Evolutionary conservation across 805 yeast genomes (phyloP), one percentile per base, ranked within the genome.

Genomic region (Spathaspora boniae): DNA sequence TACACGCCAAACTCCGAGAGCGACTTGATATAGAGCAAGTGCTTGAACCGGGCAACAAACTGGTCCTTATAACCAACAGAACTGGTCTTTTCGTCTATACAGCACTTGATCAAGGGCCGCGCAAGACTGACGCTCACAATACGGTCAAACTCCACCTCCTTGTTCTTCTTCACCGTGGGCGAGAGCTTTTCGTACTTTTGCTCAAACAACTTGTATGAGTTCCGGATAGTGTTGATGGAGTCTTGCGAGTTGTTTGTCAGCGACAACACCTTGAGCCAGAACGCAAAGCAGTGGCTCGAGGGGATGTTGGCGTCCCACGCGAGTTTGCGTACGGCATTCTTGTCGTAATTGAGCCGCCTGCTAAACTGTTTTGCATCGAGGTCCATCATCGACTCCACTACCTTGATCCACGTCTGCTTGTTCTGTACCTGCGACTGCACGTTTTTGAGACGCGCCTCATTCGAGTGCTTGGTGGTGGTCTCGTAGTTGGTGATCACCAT

Each of bases 401-500:
- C 50, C 21, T 45, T 45, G 5, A 44, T 36, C 68, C 68, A 62
- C 9, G 40, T 41, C 31, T 55, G 58, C 29, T 56, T 62, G 40
- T 48, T 53, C 6, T 37, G 31, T 8, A 33, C 16, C 8, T 40
- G 16, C 8, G 42, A 31, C 31, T 42, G 46, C 16, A 38, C 44
- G 40, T 48, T 41, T 28, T 43, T 50, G 21, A 44, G 47, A 18
- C 60, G 47, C 8, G 47, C 26, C 6, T 51, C 58, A 26, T 44
- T 40, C 7, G 49, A 35, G 8, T 56, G 35, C 33, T 66, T 60
- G 14, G 54, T 38, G 25, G 49, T 53, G 9, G 17, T 15, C 27
- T 68, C 69, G 28, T 62, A 62, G 44, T 56, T 68, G 12, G 65
- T 53, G 32, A 76, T 64, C 18, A 68, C 44, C 56, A 62, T 64